phyloP scores from a whole-genome alignment of 1,139 yeast genomes.

The Geotrichum phurueaensis region DNA sequence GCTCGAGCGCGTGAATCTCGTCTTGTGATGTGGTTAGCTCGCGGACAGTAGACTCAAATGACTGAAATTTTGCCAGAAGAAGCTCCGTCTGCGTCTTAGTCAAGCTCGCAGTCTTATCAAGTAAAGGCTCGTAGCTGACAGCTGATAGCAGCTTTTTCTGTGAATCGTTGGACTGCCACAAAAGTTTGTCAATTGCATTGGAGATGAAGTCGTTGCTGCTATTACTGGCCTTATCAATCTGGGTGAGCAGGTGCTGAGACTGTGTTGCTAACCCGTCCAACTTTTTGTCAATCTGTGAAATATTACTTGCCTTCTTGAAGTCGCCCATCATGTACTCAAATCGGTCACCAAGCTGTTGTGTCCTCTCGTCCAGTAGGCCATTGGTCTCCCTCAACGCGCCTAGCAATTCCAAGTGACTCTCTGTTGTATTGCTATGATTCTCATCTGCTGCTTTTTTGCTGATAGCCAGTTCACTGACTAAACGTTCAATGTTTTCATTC shows the following conservation, averaged over 20 bases:
- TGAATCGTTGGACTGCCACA: not conserved
- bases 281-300: not conserved
- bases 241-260: not conserved
- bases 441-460: not conserved
- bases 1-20: not conserved
- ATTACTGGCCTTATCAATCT: not conserved
- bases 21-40: not conserved
- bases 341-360: not conserved
- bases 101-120: not conserved
- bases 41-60: not conserved
- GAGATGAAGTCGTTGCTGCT: not conserved
- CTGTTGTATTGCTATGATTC: not conserved
- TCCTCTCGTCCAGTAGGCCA: not conserved
- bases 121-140: not conserved
- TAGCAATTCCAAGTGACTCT: not conserved
- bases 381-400: not conserved
- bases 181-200: not conserved
- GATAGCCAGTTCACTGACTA: conserved; percentile 31
- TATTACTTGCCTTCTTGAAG: not conserved
- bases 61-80: not conserved
- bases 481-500: conserved; percentile 33
- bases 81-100: not conserved
- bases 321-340: not conserved
- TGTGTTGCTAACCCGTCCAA: not conserved
- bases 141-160: not conserved